Base-by-base conservation (phyloP, 345 rosid species). In the Passiflora organensis region DNA sequence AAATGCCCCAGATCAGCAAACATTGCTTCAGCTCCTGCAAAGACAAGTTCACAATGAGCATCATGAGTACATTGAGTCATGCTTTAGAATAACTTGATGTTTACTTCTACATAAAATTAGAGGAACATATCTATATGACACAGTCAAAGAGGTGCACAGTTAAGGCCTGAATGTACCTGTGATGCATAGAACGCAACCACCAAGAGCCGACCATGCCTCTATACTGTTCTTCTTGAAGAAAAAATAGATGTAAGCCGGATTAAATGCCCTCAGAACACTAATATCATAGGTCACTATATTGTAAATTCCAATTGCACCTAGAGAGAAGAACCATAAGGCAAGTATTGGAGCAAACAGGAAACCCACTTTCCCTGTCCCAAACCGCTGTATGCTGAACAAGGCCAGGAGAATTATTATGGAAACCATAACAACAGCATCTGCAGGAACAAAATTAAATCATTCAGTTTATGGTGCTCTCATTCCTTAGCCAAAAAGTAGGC, bases 1-100 rank as follows among this genome's bases (percentile, higher is more conserved):
- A 93, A 93, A 81, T 89, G 96, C 56, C 99, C 96, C 15, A 89
- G 73, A 76, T 93, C 99, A 57, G 96, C 96, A 78, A 93, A 86
- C 99, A 93, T 89, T 22, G 99, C 99, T 81, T 93, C 99, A 2
- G 95, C 91, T 54, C 99, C 99, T 93, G 78, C 36, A 60, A 56
- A 14, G 58, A 64, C 50, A 65, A 15, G 34, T 28, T 28, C 34
- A 28, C 34, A 28, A 28, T 8, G 34, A 2, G 34, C n/a, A n/a
- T n/a, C n/a, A n/a, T n/a, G n/a, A n/a, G n/a, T n/a, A n/a, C n/a
- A n/a, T n/a, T n/a, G n/a, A n/a, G n/a, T n/a, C n/a, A n/a, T n/a
- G n/a, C n/a, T n/a, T n/a, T n/a, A n/a, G n/a, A n/a, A n/a, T n/a
- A n/a, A n/a, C n/a, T n/a, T n/a, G n/a, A n/a, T n/a, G n/a, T n/a